phyloP scores from a whole-genome alignment of 2,329 filamentous ascomycete genomes.

The Aspergillus sergii region DNA sequence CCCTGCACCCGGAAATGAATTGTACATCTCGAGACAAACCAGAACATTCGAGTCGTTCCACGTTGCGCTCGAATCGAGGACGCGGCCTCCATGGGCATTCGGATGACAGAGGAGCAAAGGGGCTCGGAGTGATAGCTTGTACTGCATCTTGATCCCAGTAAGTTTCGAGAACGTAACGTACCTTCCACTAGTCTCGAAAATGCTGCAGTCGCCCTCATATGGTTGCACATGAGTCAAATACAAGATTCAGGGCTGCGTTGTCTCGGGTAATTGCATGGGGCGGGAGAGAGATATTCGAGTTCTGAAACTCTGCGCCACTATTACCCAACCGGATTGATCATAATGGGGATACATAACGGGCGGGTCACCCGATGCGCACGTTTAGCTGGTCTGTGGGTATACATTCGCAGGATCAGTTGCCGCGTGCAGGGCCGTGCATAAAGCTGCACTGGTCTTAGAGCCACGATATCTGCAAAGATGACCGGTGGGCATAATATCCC shows the following conservation, averaged over 20 bases:
- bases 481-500: not conserved
- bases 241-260: constrained; percentile 3
- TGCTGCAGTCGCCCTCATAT: not conserved
- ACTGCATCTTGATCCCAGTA: not conserved
- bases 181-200: not conserved
- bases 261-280: constrained; percentile 16
- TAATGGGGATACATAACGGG: not conserved
- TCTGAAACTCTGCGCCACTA: not conserved
- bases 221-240: constrained; percentile 4
- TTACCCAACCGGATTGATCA: constrained; percentile 5
- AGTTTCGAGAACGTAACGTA: not conserved
- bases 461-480: not conserved
- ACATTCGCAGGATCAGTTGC: constrained; percentile 3
- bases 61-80: not conserved
- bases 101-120: not conserved
- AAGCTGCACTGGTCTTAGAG: not conserved
- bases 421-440: constrained; percentile 8
- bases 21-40: not conserved
- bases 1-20: not conserved
- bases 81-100: not conserved
- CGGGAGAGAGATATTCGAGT: constrained; percentile 7
- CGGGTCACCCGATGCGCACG: constrained; percentile 5
- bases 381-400: not conserved
- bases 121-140: not conserved
- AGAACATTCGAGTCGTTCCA: not conserved